A percentile compares a stretch with the other conserved stretches of the same genome.
Conservation (phyloP, 1,284 basidiomycete genomes). For the Nidula niveotomentosa region DNA sequence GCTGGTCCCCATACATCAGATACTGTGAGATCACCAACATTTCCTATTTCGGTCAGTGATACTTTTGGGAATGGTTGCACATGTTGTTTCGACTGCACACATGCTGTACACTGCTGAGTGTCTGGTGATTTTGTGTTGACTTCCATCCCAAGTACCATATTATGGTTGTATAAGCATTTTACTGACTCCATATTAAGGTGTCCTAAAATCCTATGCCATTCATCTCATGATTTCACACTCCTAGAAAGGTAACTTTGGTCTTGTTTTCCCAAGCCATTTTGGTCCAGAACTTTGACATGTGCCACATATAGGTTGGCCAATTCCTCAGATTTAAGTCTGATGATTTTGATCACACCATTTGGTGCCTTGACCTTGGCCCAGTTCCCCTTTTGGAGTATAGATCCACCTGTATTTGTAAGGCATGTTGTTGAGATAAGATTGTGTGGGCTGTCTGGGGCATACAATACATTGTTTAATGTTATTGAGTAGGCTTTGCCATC, state of each 20-base stretch:
- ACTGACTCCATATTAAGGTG: conserved; percentile 22
- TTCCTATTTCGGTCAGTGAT: conserved; percentile 6
- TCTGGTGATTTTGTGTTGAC: conserved; percentile 9
- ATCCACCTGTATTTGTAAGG: neutral
- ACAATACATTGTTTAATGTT: too few relatives aligned
- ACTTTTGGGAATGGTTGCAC: conserved; percentile 15
- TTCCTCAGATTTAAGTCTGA: neutral
- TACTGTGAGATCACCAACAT: conserved; percentile 19
- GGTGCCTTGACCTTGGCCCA: neutral
- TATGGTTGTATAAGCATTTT: conserved; percentile 15
- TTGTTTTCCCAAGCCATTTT: too few relatives aligned
- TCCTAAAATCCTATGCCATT: conserved; percentile 31
- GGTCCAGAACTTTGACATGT: too few relatives aligned
- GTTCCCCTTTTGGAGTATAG: neutral
- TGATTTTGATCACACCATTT: neutral
- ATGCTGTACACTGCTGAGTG: conserved; percentile 19
- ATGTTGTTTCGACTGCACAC: conserved; percentile 25
- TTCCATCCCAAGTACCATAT: conserved; percentile 24
- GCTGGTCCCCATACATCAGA: conserved; percentile 21
- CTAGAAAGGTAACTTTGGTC: neutral
- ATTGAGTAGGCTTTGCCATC: too few relatives aligned
- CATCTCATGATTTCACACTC: conserved; percentile 16
- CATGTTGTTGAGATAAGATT: neutral
- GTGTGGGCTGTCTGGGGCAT: too few relatives aligned
- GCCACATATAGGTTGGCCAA: neutral